A percentile compares a stretch with the other conserved stretches of the same genome.
These are phyloP conservation scores for Abelmoschus esculentus DNA, from an alignment of 345 rosid genomes.

Conservation along the genomic window DNA sequence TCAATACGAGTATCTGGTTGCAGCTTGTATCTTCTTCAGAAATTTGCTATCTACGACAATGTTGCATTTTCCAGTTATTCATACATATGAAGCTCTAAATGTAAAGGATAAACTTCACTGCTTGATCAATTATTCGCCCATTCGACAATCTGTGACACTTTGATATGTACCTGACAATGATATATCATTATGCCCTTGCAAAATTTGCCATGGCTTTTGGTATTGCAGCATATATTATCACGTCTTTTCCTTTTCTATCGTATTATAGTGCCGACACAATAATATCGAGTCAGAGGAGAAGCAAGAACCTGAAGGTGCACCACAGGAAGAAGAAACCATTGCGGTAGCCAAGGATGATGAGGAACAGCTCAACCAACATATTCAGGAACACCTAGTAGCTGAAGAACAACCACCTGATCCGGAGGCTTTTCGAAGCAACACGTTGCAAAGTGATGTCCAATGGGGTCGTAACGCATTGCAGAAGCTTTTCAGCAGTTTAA, in stretches of 20 bases:
- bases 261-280: conserved; percentile 2
- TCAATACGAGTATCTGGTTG: neutral
- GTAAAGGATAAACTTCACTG: neutral
- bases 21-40: conserved; percentile 19
- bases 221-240: neutral
- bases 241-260: neutral
- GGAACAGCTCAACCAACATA: conserved; percentile 11
- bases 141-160: neutral
- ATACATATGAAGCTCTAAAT: neutral
- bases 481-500: conserved; percentile 45
- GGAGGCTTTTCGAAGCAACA: neutral
- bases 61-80: neutral
- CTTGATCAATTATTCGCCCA: neutral
- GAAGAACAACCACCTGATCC: conserved; percentile 19
- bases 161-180: neutral
- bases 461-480: conserved; percentile 63
- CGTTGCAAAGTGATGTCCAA: conserved; percentile 31
- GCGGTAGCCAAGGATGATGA: neutral
- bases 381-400: conserved; percentile 12
- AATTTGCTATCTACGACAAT: too few relatives aligned
- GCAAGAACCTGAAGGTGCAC: conserved; percentile 21
- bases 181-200: neutral
- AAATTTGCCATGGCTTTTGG: neutral
- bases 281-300: conserved; percentile 35
- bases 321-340: conserved; percentile 8